Base-by-base conservation (phyloP, 2,329 filamentous ascomycete species). In the Dendryphion nanum region DNA sequence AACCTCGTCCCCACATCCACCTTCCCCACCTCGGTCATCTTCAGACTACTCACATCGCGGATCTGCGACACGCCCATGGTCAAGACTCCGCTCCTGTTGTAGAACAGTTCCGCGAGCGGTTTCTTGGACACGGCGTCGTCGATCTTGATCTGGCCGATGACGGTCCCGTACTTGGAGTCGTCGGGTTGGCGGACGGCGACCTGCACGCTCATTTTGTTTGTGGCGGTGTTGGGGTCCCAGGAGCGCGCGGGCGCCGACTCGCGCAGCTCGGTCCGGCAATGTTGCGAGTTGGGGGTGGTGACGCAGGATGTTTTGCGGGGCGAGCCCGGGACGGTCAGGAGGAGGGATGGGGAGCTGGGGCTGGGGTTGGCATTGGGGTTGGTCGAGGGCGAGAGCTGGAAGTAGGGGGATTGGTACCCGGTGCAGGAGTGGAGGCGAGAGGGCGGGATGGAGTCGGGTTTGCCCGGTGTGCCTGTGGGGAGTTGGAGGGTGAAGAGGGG, bases 191-290 rank as follows among this genome's bases (percentile, higher is more conserved):
- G 28, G 2, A 66, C 63, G 0, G 43, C 41, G 5, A 71, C 48
- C 0, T 48, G 48, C 2, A 53, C 64, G 14, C 42, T 59, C n/a
- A 70, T 51, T 3, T 51, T 47, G 43, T 68, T 70, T n/a, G 44
- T 48, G 4, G 40, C 33, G n/a, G 40, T 48, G 8, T 52, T 59
- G 6, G 67, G 64, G 30, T 57, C 50, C 66, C 67, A 53, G 1
- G 64, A 66, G 6, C 33, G 35, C 3, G n/a, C n/a, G 23, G 51
- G 51, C 19, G 35, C 50, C 13, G 35, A 40, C 51, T 72, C 69
- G 14, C 67, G 66, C 10, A 72, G 52, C 47, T 72, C 69, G 7
- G 64, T 69, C 18, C 67, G 68, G 47, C 69, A 71, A 45, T 72
- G 68, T 31, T 62, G 39, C 49, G 66, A 69, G 52, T 68, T 60